Conservation (phyloP, 2,329 filamentous ascomycete species). For the Fusarium albosuccineum region DNA sequence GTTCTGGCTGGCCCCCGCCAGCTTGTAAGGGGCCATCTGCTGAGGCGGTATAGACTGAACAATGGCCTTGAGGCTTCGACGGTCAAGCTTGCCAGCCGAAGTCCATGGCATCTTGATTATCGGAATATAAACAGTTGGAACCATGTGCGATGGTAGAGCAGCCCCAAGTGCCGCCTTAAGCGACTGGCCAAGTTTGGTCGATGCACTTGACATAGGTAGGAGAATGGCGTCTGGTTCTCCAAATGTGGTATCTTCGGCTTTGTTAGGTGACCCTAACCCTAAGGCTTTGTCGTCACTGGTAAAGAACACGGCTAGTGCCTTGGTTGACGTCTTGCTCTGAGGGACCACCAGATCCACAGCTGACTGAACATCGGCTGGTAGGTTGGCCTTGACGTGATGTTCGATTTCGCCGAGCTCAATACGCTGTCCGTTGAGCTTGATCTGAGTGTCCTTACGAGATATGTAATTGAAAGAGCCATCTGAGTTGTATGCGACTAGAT, state of each 20-base stretch:
- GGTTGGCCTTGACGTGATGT: conserved; percentile 55
- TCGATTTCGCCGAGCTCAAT: conserved; percentile 64
- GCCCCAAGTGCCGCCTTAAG: conserved; percentile 28
- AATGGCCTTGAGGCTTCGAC: conserved; percentile 51
- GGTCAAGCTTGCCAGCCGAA: conserved; percentile 59
- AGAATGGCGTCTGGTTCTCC: conserved; percentile 5
- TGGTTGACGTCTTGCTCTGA: conserved; percentile 36
- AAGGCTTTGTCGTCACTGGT: neutral
- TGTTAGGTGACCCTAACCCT: neutral
- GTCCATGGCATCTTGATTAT: conserved; percentile 56
- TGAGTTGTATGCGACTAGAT: conserved; percentile 58
- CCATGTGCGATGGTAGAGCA: conserved; percentile 53
- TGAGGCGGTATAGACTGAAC: conserved; percentile 15
- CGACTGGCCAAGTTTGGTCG: neutral
- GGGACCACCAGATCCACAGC: conserved; percentile 63
- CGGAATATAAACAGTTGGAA: conserved; percentile 57
- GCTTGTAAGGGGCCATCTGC: conserved; percentile 30
- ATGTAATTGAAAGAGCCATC: conserved; percentile 59
- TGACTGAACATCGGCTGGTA: conserved; percentile 57
- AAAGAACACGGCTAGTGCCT: conserved; percentile 39
- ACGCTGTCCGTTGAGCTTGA: conserved; percentile 71
- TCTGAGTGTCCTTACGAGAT: conserved; percentile 69
- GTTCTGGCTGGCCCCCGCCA: conserved; percentile 34
- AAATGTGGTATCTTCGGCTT: neutral
- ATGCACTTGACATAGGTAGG: conserved; percentile 20